A percentile compares a stretch with the other conserved stretches of the same genome.
These are phyloP conservation scores for Xylaria sp. DNA, from an alignment of 2,329 filamentous ascomycete genomes.

Conservation along the genomic window DNA sequence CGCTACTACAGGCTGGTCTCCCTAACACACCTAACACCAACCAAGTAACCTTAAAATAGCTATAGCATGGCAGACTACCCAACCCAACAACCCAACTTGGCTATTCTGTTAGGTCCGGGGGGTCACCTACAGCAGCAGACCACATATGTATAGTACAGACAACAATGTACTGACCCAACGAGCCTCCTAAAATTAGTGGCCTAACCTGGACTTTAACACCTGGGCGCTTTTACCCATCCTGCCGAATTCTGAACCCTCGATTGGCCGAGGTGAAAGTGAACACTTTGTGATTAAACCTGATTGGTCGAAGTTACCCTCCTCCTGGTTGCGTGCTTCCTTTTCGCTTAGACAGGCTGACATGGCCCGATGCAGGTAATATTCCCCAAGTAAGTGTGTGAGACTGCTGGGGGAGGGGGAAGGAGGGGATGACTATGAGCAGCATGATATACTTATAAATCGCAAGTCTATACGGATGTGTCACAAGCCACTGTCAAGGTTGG, in stretches of 20 bases:
- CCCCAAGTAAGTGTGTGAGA: conserved; percentile 2
- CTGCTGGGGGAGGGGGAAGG: neutral
- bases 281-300: conserved; percentile 19
- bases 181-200: conserved; percentile 8
- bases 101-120: conserved; percentile 1
- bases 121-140: conserved; percentile 11
- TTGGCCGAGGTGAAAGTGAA: conserved; percentile 6
- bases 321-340: neutral
- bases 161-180: conserved; percentile 4
- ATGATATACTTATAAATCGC: too few species aligned
- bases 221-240: neutral
- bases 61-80: neutral
- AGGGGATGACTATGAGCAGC: too few species aligned
- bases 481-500: neutral
- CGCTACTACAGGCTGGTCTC: neutral
- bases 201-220: conserved; percentile 3
- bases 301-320: conserved; percentile 12
- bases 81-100: conserved; percentile 1
- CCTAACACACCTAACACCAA: neutral
- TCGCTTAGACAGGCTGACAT: neutral
- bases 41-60: conserved; percentile 16
- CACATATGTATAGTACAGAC: too few species aligned
- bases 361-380: conserved; percentile 16
- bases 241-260: conserved; percentile 5
- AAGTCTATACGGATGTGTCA: too few species aligned